Percentiles rank a stretch among this genome's conserved stretches.
Conservation (phyloP, 768 basidiomycete genomes). For the Lactarius deliciosus region DNA sequence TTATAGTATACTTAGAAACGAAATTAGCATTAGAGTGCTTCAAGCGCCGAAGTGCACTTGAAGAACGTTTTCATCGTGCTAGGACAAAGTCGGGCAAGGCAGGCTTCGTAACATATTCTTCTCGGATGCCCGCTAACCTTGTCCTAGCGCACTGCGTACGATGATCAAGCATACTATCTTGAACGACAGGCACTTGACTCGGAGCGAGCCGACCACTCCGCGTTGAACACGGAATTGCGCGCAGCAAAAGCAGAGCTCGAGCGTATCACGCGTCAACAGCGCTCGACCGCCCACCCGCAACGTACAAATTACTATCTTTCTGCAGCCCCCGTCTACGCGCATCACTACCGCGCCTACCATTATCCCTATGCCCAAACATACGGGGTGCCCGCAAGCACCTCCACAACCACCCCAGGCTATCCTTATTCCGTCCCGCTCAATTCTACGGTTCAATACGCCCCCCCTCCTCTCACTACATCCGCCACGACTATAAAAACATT, state of each 20-base stretch:
- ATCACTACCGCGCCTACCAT: conserved; percentile 61
- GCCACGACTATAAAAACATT: conserved; percentile 30
- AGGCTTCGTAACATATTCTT: conserved; percentile 29
- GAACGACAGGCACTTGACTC: conserved; percentile 63
- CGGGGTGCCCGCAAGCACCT: conserved; percentile 22
- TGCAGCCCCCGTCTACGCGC: conserved; percentile 34
- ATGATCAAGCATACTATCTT: conserved; percentile 62
- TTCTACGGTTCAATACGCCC: conserved; percentile 37
- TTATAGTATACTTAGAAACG: conserved; percentile 51
- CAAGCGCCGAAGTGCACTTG: conserved; percentile 53
- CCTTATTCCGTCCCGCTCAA: conserved; percentile 27
- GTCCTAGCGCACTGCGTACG: conserved; percentile 56
- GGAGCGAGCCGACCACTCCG: conserved; percentile 61
- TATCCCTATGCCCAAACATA: conserved; percentile 67
- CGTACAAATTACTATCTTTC: conserved; percentile 27
- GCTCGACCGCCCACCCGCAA: conserved; percentile 43
- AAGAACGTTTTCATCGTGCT: conserved; percentile 56
- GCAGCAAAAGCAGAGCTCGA: conserved; percentile 64
- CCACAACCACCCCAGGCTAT: conserved; percentile 21
- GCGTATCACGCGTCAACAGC: conserved; percentile 67
- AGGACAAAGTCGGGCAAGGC: conserved; percentile 59
- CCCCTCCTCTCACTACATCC: conserved; percentile 34
- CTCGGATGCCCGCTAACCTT: not conserved
- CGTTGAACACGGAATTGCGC: conserved; percentile 59
- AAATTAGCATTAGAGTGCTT: conserved; percentile 67